Conservation (phyloP, 225 moss, liverwort and hornwort species). For the Asterella californica region DNA sequence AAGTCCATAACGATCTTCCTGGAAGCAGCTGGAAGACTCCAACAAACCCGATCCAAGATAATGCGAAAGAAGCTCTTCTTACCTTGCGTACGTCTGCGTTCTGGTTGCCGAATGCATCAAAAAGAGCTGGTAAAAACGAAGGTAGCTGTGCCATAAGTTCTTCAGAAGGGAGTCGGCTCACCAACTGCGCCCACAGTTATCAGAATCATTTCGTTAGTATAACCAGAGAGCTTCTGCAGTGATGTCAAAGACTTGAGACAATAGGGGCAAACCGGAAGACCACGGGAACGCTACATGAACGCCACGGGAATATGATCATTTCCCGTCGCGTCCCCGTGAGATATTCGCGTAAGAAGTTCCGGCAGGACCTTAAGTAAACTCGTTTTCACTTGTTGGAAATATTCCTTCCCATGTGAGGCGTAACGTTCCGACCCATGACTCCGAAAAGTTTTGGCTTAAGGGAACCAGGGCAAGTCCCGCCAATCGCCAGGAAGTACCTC, state of each 20-base stretch:
- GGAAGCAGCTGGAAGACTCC: neutral
- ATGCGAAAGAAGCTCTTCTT: neutral
- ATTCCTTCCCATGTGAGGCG: too few relatives aligned
- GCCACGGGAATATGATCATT: too few relatives aligned
- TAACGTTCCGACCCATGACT: too few relatives aligned
- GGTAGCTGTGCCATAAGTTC: constrained; percentile 71
- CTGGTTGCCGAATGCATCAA: constrained; percentile 85
- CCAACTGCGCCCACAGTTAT: constrained; percentile 44
- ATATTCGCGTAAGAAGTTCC: too few relatives aligned
- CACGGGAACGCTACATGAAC: too few relatives aligned
- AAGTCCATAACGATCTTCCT: neutral
- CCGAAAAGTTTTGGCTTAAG: too few relatives aligned
- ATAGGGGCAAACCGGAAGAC: too few relatives aligned
- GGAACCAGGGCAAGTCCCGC: too few relatives aligned
- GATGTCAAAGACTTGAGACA: neutral
- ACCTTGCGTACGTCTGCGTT: constrained; percentile 97
- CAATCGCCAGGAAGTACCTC: too few relatives aligned
- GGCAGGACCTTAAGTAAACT: too few relatives aligned
- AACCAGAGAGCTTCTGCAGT: neutral
- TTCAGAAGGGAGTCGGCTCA: constrained; percentile 74
- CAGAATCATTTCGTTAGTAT: neutral
- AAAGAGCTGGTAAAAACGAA: constrained; percentile 86
- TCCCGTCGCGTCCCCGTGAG: too few relatives aligned
- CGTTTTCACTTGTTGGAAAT: too few relatives aligned
- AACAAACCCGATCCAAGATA: neutral